Conservation (phyloP, 768 basidiomycete species). For the Suillus fuscotomentosus region DNA sequence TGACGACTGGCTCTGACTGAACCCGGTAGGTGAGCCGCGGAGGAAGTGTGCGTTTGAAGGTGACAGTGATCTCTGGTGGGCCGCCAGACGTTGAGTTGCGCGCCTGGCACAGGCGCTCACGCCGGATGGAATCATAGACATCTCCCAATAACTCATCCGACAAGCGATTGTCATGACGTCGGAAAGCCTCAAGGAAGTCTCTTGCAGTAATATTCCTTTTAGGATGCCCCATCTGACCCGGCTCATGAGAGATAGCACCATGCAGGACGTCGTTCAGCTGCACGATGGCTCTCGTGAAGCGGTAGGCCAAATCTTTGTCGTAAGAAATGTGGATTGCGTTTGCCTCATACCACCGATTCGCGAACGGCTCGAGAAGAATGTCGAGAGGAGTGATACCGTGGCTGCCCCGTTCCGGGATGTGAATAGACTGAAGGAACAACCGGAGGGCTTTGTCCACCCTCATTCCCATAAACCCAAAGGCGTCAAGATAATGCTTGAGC, state of each 20-base stretch:
- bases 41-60: constrained; percentile 74
- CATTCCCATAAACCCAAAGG: constrained; percentile 81
- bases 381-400: constrained; percentile 37
- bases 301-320: constrained; percentile 76
- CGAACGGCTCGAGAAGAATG: constrained; percentile 79
- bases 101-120: constrained; percentile 72
- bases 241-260: constrained; percentile 62
- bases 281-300: constrained; percentile 76
- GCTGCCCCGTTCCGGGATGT: constrained; percentile 49
- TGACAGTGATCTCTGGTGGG: constrained; percentile 54
- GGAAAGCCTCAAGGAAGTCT: constrained; percentile 84
- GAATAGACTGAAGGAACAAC: constrained; percentile 81
- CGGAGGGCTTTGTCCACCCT: constrained; percentile 88
- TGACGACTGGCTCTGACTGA: constrained; percentile 84
- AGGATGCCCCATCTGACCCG: constrained; percentile 52
- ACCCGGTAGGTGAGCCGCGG: constrained; percentile 80
- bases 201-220: constrained; percentile 63
- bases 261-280: constrained; percentile 90
- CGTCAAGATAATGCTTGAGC: constrained; percentile 82
- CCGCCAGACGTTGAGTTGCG: constrained; percentile 42
- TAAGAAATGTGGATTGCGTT: constrained; percentile 78
- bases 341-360: constrained; percentile 86
- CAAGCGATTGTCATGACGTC: constrained; percentile 73
- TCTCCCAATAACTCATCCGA: constrained; percentile 74
- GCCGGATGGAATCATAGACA: constrained; percentile 74